Evolutionary conservation across 805 yeast species (phyloP).

Genomic region (Starmerella floris): DNA sequence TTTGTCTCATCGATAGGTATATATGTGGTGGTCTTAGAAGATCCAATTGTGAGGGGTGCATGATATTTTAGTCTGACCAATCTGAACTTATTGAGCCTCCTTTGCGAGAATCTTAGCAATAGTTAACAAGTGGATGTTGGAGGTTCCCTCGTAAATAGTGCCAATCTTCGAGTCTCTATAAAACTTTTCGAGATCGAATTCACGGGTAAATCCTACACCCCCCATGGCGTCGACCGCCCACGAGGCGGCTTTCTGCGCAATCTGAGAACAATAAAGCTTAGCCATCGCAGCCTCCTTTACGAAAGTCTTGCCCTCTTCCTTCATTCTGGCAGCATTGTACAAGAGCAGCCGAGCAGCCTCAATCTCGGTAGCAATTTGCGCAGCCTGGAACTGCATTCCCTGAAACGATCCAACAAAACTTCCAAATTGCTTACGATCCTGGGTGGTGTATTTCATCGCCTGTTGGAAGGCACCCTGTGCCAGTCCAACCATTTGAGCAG

Average conservation of each 20-base stretch:
- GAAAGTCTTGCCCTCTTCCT: slow-evolving; percentile 32
- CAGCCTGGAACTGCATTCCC: slow-evolving; percentile 37
- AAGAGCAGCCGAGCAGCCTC: slow-evolving; percentile 33
- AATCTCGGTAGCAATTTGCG: slow-evolving; percentile 33
- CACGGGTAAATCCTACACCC: slow-evolving; percentile 36
- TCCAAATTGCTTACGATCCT: slow-evolving; percentile 35
- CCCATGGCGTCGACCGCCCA: slow-evolving; percentile 38
- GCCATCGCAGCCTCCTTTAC: slow-evolving; percentile 37
- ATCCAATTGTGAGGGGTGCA: too few species aligned
- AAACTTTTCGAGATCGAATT: slow-evolving; percentile 32
- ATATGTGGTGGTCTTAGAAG: too few species aligned
- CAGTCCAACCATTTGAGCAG: slow-evolving; percentile 35
- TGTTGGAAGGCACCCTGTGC: slow-evolving; percentile 34
- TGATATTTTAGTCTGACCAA: too few species aligned
- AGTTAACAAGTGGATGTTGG: slow-evolving; percentile 34
- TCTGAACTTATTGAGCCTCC: slow-evolving; percentile 20
- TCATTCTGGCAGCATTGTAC: slow-evolving; percentile 35
- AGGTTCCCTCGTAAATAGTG: slow-evolving; percentile 34
- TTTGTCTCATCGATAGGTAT: too few species aligned
- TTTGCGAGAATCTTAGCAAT: slow-evolving; percentile 32
- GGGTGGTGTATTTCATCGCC: slow-evolving; percentile 30
- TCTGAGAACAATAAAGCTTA: slow-evolving; percentile 31
- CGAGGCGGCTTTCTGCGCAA: slow-evolving; percentile 31
- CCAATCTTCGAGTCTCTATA: slow-evolving; percentile 36
- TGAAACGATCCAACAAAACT: slow-evolving; percentile 33